Evolutionary conservation across 768 basidiomycete species (phyloP), one percentile per base, ranked within the genome.

Genomic region (Trametes villosa): DNA sequence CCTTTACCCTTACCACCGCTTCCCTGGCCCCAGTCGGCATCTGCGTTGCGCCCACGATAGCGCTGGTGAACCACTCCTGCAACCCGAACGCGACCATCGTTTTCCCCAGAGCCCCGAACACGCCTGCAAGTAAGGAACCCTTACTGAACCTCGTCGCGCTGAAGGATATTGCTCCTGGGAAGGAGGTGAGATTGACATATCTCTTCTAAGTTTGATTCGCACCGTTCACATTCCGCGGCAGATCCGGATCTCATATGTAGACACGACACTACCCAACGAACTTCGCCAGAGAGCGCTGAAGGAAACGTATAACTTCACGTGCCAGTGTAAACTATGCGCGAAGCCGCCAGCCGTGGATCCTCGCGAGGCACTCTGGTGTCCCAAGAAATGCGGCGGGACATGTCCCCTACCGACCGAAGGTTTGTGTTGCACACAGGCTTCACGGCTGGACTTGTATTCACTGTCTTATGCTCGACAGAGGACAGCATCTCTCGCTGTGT

Each of bases 81-180:
- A 81, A 84, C 22, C 92, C 93, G 0, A 96, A 97, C 69, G 93
- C 90, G 0, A 92, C 89, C 31, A 83, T 96, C n/a, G 92, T 98
- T 4, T 98, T 96, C 69, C 95, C 96, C 49, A 79, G 84, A 4
- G 71, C 79, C 3, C 71, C 78, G 5, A 71, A 68, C 13, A 62
- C 71, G 15, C 66, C 74, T 1, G 59, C 67, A 0, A 67, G 57
- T 20, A 73, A 79, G 27, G 88, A 89, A 68, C 86, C 90, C 0
- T 60, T 83, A 29, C 81, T 94, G 84, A 83, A 90, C 36, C 80
- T 97, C 12, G 74, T 95, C 13, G 86, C 89, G 0, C 72, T 98
- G 27, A 83, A 81, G 51, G 77, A 83, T 15, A 88, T 98, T 33
- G 50, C 64, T 2, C 70, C 79, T 0, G 85, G 79, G 8, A 88